Conservation (phyloP, 176 grass and related monocot species). For the Cenchrus purpureus region DNA sequence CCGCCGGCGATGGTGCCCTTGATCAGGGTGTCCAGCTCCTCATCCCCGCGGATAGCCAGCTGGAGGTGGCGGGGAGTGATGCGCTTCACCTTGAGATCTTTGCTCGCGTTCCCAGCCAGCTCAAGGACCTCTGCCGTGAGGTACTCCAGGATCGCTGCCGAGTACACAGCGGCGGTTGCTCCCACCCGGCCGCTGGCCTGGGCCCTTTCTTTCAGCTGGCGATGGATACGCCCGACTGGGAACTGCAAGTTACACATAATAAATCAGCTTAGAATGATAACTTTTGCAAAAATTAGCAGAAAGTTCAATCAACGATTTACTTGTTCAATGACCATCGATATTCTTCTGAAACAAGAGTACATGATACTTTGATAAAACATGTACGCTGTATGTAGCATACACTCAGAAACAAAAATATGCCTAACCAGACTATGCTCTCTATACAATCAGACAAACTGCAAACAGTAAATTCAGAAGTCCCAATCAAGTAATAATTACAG, state of each 20-base stretch:
- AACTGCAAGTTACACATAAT: constrained; percentile 44
- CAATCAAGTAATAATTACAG: background rate
- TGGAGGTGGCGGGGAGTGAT: constrained; percentile 65
- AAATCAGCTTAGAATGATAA: background rate
- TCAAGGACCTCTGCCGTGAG: constrained; percentile 64
- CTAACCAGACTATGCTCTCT: background rate
- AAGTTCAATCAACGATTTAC: background rate
- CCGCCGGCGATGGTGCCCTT: constrained; percentile 61
- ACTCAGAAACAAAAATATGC: background rate
- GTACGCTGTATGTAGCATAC: background rate
- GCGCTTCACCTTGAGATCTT: constrained; percentile 71
- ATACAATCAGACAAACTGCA: background rate
- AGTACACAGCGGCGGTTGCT: constrained; percentile 63
- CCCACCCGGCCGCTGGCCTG: constrained; percentile 52
- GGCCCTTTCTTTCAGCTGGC: constrained; percentile 46
- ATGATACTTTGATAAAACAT: background rate
- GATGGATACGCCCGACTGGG: constrained; percentile 65
- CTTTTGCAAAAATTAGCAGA: background rate
- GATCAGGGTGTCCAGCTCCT: constrained; percentile 57
- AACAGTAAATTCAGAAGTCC: background rate
- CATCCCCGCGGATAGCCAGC: constrained; percentile 57
- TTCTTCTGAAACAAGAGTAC: background rate
- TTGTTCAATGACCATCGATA: background rate
- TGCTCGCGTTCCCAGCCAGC: constrained; percentile 68
- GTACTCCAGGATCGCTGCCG: constrained; percentile 62